Conservation (phyloP, 2,329 filamentous ascomycete genomes). For the Tympanopsis confertula region DNA sequence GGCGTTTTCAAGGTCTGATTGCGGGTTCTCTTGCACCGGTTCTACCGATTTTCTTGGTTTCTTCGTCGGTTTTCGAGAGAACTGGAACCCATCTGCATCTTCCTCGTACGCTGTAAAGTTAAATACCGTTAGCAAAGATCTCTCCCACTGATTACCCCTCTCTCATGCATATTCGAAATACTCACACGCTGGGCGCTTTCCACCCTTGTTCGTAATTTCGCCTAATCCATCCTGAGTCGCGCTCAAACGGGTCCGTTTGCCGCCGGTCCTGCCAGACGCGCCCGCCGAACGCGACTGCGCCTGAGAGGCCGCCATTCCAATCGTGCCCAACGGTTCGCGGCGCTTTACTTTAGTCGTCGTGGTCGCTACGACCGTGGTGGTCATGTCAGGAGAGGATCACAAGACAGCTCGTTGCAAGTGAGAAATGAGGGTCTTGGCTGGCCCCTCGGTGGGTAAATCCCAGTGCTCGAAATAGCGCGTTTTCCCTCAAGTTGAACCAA, state of each 20-base stretch:
- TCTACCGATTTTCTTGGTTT: slow-evolving; percentile 18
- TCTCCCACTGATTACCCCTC: too few species aligned
- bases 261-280: not conserved
- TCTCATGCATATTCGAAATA: not conserved
- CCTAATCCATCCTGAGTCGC: not conserved
- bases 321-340: not conserved
- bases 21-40: not conserved
- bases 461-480: too few species aligned
- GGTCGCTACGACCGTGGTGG: not conserved
- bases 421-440: too few species aligned
- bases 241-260: not conserved
- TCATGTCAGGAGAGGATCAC: slow-evolving; percentile 1
- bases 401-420: too few species aligned
- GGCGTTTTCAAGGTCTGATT: not conserved
- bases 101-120: slow-evolving; percentile 25
- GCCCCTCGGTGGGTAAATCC: too few species aligned
- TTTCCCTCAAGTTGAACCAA: too few species aligned
- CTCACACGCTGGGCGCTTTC: not conserved
- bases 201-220: not conserved
- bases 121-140: not conserved
- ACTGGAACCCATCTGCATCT: slow-evolving; percentile 33
- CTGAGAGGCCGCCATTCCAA: not conserved
- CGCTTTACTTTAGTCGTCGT: not conserved
- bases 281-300: not conserved
- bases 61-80: slow-evolving; percentile 26